Base-by-base conservation (phyloP, 108 stramenopile genomes). In the Chaetoceros tenuissimus region DNA sequence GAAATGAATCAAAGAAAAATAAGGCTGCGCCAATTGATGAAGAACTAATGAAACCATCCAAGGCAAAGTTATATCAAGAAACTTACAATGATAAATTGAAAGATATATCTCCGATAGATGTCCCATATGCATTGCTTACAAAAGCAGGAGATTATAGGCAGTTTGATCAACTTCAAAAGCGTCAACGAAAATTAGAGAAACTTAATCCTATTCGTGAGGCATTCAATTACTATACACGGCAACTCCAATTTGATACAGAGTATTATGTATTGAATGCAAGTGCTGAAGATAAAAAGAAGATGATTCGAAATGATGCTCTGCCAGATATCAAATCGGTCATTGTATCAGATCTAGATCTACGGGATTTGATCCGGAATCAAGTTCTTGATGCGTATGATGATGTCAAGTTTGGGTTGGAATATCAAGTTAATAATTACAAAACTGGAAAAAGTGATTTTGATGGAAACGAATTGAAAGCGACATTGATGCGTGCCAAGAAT, bases 281-380 rank as follows among this genome's bases (percentile, higher is more conserved):
- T 1, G 52, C 34, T 13, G 68, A 72, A 19, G 81, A 82, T 29
- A 68, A 65, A 52, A 69, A 65, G 20, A 49, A 19, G 44, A 26
- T 75, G 60, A 76, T 82, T 51, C 69, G 81, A 1, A 68, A 78
- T 26, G 81, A 81, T 56, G 51, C 31, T 27, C 66, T 88, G 56
- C 86, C 86, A 0, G 59, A 66, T 53, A 73, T 76, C 1, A 72
- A 34, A 23, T 56, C 68, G n/a, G 87, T 89, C n/a, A 79, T 89
- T 51, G 64, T 66, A 40, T 72, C 77, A 59, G 84, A 90, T 68
- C 62, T 90, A 53, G 88, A 90, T 64, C 63, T 81, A 20, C 63
- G 88, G 8, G 80, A 90, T 67, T 73, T 90, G 55, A 78, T 74
- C 57, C 63, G 88, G 27, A 90, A 90, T 74, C 78, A 69, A 24